These are phyloP conservation scores for Rossbeevera mucosa DNA, from an alignment of 768 basidiomycete species.

Conservation along the genomic window DNA sequence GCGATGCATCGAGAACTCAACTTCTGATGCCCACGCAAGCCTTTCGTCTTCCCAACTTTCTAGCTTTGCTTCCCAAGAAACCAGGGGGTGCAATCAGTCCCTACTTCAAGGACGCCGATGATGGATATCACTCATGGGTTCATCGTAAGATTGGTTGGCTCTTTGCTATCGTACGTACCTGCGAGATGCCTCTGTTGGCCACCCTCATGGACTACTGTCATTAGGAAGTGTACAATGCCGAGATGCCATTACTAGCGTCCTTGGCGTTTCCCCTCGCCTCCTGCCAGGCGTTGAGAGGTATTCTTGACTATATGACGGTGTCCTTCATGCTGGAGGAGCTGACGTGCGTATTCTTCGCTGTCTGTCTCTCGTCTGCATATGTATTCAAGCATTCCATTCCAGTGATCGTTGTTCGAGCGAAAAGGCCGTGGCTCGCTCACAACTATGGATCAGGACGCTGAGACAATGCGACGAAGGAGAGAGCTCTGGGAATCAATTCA, in stretches of 20 bases:
- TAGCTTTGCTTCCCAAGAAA: slow-evolving; percentile 23
- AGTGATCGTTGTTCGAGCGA: slow-evolving; percentile 26
- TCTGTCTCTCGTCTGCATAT: not conserved
- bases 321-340: slow-evolving; percentile 31
- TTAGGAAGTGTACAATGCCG: slow-evolving; percentile 26
- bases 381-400: not conserved
- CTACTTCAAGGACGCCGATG: slow-evolving; percentile 21
- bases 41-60: slow-evolving; percentile 25
- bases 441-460: slow-evolving; percentile 24
- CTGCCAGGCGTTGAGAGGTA: slow-evolving; percentile 17
- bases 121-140: slow-evolving; percentile 23
- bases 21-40: slow-evolving; percentile 16
- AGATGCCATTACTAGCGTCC: slow-evolving; percentile 25
- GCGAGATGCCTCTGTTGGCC: too few relatives aligned
- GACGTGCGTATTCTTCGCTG: slow-evolving; percentile 13
- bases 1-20: not conserved
- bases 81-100: slow-evolving; percentile 27
- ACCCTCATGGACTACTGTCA: not conserved
- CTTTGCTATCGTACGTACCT: slow-evolving; percentile 17
- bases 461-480: slow-evolving; percentile 14
- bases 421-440: slow-evolving; percentile 11
- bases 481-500: slow-evolving; percentile 20
- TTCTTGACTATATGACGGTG: slow-evolving; percentile 26
- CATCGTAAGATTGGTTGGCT: slow-evolving; percentile 19
- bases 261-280: slow-evolving; percentile 23